Evolutionary conservation across 139 green algal species (phyloP).

Genomic region (Micractinium sp.): DNA sequence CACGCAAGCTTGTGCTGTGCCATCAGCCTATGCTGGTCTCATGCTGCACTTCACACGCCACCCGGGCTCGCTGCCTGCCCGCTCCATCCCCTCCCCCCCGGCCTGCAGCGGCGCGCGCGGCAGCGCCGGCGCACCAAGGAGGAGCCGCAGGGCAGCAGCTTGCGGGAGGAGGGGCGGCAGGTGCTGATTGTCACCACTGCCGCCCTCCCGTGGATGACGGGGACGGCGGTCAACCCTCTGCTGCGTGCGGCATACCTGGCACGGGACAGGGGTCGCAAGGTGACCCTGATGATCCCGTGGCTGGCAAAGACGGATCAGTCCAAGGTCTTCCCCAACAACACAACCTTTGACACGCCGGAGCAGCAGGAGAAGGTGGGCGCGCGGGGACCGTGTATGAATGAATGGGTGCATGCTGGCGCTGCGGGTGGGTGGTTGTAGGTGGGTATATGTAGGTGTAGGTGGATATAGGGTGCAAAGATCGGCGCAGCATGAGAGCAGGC

Average conservation of each 20-base stretch:
- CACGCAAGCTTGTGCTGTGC: no score
- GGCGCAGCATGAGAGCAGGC: no score
- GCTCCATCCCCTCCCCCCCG: background rate
- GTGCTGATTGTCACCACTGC: constrained; percentile 98
- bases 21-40: background rate
- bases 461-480: no score
- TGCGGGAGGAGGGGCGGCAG: constrained; percentile 78
- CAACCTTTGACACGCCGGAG: constrained; percentile 89
- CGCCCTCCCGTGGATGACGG: constrained; percentile 98
- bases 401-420: background rate
- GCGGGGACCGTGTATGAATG: background rate
- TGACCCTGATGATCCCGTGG: constrained; percentile 89
- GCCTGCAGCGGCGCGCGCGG: constrained; percentile 9
- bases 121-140: background rate
- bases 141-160: constrained; percentile 38
- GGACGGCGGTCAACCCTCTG: constrained; percentile 97
- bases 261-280: constrained; percentile 59
- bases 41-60: background rate
- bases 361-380: constrained; percentile 70
- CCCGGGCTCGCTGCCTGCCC: background rate
- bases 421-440: no score
- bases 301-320: constrained; percentile 89
- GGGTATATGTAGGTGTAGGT: no score
- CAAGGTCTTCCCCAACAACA: constrained; percentile 88
- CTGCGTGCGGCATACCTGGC: constrained; percentile 97